A percentile compares a stretch with the other conserved stretches of the same genome.
Evolutionary conservation across 2,329 filamentous ascomycete species (phyloP).

Genomic region (Penicillium sp.): DNA sequence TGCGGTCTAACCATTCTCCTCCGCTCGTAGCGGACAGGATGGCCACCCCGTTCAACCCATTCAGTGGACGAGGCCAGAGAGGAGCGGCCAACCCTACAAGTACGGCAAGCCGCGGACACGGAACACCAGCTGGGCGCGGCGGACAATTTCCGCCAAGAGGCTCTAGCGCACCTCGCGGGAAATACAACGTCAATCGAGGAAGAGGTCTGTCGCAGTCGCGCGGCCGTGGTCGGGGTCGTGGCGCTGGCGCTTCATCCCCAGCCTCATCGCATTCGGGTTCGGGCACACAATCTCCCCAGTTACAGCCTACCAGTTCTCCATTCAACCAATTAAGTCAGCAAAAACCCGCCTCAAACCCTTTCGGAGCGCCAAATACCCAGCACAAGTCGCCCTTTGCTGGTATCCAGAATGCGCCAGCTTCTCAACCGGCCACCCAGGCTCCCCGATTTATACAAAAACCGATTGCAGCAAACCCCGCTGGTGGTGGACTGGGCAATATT

Average conservation of each 20-base stretch:
- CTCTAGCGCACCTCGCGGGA: constrained; percentile 14
- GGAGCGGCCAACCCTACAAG: constrained; percentile 19
- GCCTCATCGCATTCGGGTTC: constrained; percentile 10
- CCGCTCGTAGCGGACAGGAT: constrained; percentile 30
- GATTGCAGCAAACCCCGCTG: not conserved
- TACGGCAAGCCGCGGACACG: constrained; percentile 27
- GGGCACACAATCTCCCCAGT: not conserved
- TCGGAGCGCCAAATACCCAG: constrained; percentile 14
- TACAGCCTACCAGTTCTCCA: constrained; percentile 18
- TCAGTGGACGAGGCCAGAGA: constrained; percentile 25
- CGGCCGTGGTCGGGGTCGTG: constrained; percentile 21
- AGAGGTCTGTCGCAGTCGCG: constrained; percentile 4
- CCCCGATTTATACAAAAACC: not conserved
- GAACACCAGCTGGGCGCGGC: constrained; percentile 14
- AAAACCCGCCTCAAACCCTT: constrained; percentile 12
- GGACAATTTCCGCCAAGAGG: constrained; percentile 19
- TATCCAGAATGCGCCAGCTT: constrained; percentile 14
- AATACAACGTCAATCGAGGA: constrained; percentile 1
- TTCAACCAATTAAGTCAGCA: constrained; percentile 28
- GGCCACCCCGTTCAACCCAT: constrained; percentile 32
- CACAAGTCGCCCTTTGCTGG: constrained; percentile 23
- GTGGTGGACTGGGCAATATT: not conserved
- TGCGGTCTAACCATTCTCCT: constrained; percentile 17
- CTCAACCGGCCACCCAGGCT: not conserved
- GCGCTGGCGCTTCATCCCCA: constrained; percentile 19